phyloP scores from a whole-genome alignment of 148 eudicot species.

The Salicornia ramosissima region DNA sequence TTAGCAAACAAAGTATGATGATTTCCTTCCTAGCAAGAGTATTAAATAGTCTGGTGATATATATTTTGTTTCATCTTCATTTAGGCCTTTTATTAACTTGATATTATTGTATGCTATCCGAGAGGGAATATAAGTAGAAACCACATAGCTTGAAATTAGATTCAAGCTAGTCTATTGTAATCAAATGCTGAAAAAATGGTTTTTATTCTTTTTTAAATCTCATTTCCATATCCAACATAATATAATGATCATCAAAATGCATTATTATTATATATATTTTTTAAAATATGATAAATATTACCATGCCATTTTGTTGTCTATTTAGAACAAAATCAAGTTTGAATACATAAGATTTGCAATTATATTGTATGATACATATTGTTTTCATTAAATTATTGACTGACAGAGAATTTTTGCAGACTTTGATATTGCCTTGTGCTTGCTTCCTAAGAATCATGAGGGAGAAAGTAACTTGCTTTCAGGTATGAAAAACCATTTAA shows the following conservation, averaged over 20 bases:
- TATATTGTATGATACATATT: too few relatives aligned
- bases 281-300: too few relatives aligned
- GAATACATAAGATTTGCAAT: background rate
- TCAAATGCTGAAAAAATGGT: background rate
- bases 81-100: background rate
- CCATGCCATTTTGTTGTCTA: background rate
- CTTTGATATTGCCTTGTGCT: constrained; percentile 38
- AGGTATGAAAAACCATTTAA: constrained; percentile 24
- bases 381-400: background rate
- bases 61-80: too few relatives aligned
- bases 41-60: too few relatives aligned
- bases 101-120: background rate
- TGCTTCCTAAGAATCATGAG: constrained; percentile 38
- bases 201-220: background rate
- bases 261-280: background rate
- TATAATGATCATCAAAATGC: background rate
- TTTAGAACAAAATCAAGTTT: background rate
- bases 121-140: background rate
- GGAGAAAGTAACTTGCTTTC: constrained; percentile 27
- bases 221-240: background rate
- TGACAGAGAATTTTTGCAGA: constrained; percentile 20
- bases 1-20: background rate
- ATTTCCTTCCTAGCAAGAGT: too few relatives aligned
- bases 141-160: background rate
- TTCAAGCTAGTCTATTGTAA: background rate